Base-by-base conservation (phyloP, 495 filamentous ascomycete genomes). In the Daldinia decipiens region DNA sequence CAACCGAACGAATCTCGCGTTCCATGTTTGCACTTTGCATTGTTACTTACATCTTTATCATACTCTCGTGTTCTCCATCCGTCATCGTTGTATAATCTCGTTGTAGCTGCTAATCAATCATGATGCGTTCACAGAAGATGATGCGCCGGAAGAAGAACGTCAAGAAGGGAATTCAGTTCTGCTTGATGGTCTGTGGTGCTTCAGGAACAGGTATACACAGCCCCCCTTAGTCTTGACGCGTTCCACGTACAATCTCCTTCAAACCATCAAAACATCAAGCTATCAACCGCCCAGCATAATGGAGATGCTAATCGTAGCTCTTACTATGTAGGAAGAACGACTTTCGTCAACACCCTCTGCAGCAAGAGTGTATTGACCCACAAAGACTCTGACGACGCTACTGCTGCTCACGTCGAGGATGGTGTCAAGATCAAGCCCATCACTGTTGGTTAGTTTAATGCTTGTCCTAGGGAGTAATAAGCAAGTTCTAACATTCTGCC, bases 91-190 rank as follows among this genome's bases (percentile, higher is more conserved):
- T 63, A 29, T 40, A 55, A 53, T 52, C 21, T 67, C 38, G 31
- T 65, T 64, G 32, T 38, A 62, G 12, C 17, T 68, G 51, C 79
- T 82, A 81, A 82, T 74, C 73, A 71, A 72, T 65, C 71, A 70
- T 68, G 66, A 74, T 78, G 74, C 76, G 73, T 68, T 77, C 73
- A 65, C 82, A 94, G 91, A 92, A 94, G 80, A 94, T 96, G 91
- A 94, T 97, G 80, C 94, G 95, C 83, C 90, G 93, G 79, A 99
- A 99, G 94, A 99, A 99, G 89, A 98, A 98, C 87, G 95, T 98
- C 83, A 99, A 99, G 91, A 99, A 98, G 91, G 95, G 95, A 73
- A 98, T 99, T 77, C 96, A 98, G 87, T 99, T 99, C 86, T 98
- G 95, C 84, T 79, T 99, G 90, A 99, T 99, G 95, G 95, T 99